A percentile compares a stretch with the other conserved stretches of the same genome.
Evolutionary conservation across 352 stramenopile genomes (phyloP).

Genomic region (Aphanomyces euteiches): DNA sequence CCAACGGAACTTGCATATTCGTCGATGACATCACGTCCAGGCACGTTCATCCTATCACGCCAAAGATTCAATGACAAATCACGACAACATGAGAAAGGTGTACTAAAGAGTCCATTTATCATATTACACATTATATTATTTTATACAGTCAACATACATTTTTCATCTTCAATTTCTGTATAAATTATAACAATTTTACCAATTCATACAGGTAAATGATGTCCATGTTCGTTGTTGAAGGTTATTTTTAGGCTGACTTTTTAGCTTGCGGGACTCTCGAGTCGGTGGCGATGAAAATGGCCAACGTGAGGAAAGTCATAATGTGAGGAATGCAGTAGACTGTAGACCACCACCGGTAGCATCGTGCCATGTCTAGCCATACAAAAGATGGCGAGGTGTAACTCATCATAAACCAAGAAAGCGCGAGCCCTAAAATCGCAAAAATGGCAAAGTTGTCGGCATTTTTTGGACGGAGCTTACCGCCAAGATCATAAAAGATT

Average conservation of each 20-base stretch:
- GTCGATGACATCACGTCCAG: conserved; percentile 64
- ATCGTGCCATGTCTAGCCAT: conserved; percentile 73
- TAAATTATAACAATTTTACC: too few species aligned
- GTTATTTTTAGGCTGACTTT: too few species aligned
- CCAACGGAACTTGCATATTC: conserved; percentile 57
- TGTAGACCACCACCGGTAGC: conserved; percentile 66
- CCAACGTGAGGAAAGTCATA: conserved; percentile 53
- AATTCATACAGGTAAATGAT: too few species aligned
- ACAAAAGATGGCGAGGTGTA: conserved; percentile 80
- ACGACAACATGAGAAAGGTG: too few species aligned
- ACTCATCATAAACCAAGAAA: conserved; percentile 82
- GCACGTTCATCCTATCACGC: conserved; percentile 38
- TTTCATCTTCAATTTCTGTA: too few species aligned
- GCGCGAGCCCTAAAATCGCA: conserved; percentile 1
- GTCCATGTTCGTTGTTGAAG: too few species aligned
- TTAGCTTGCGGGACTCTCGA: not conserved
- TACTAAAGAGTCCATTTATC: too few species aligned
- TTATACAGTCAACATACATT: too few species aligned
- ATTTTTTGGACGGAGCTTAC: conserved; percentile 36
- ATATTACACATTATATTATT: too few species aligned
- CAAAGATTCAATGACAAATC: too few species aligned
- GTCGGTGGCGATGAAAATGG: conserved; percentile 41
- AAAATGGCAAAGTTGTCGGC: not conserved
- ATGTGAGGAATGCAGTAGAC: conserved; percentile 81
- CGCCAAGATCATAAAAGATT: conserved; percentile 68